Percentiles rank a stretch among this genome's conserved stretches.
Evolutionary conservation across 345 rosid genomes (phyloP).

Genomic region (Kandelia obovata): DNA sequence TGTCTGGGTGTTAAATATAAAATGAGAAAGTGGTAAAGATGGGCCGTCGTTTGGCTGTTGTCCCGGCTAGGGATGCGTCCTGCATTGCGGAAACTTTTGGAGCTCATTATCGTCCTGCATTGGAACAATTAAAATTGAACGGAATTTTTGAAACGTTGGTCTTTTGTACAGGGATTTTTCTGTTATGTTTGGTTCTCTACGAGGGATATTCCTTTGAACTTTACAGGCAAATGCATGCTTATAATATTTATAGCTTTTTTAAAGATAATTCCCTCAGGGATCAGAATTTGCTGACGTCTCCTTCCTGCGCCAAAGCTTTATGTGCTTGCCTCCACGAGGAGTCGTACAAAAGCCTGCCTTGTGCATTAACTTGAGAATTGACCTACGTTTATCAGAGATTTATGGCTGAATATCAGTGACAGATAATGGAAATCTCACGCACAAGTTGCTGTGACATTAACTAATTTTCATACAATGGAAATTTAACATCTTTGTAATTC

Average conservation of each 20-base stretch:
- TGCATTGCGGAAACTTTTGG: constrained; percentile 23
- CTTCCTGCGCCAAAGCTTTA: not conserved
- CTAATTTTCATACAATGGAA: too few relatives aligned
- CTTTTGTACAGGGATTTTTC: constrained; percentile 27
- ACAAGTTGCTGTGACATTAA: too few relatives aligned
- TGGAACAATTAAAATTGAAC: constrained; percentile 4
- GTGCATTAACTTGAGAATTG: not conserved
- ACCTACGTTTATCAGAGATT: too few relatives aligned
- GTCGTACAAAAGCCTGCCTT: not conserved
- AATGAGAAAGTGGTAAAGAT: not conserved
- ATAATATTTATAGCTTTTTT: not conserved
- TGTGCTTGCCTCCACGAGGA: not conserved
- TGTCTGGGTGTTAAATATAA: not conserved
- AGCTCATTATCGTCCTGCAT: constrained; percentile 27
- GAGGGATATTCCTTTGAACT: constrained; percentile 46
- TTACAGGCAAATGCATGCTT: constrained; percentile 22
- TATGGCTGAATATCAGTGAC: too few relatives aligned
- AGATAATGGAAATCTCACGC: too few relatives aligned
- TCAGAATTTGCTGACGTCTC: too few relatives aligned
- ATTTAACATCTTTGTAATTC: too few relatives aligned
- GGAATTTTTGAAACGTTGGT: constrained; percentile 28
- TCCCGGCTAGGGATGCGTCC: constrained; percentile 26
- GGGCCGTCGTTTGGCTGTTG: constrained; percentile 51
- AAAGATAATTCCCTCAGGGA: too few relatives aligned
- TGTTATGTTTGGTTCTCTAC: constrained; percentile 35